Percentiles rank a stretch among this genome's conserved stretches.
Evolutionary conservation across 306 rosid species (phyloP).

Genomic region (Pterocarpus santalinus): DNA sequence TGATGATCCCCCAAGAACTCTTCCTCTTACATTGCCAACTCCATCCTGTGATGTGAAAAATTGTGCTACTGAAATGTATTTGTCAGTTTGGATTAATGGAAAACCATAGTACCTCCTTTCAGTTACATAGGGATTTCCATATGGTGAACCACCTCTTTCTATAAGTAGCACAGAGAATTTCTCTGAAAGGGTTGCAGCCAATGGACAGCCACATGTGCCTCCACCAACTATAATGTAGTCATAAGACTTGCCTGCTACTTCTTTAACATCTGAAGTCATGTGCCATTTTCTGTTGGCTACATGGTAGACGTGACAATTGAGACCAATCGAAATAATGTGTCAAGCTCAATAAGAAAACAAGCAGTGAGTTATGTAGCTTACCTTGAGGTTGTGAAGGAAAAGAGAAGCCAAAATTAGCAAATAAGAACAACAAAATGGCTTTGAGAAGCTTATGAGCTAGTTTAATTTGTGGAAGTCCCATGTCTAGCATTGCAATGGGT

Average conservation of each 20-base stretch:
- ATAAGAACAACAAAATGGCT: slow-evolving; percentile 44
- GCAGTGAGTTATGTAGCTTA: slow-evolving; percentile 22
- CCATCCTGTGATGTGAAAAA: slow-evolving; percentile 72
- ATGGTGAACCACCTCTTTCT: slow-evolving; percentile 80
- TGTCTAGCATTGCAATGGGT: slow-evolving; percentile 35
- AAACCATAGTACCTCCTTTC: slow-evolving; percentile 68
- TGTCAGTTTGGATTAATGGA: slow-evolving; percentile 58
- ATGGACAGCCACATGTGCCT: slow-evolving; percentile 79
- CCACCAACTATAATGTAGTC: slow-evolving; percentile 85
- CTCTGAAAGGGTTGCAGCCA: slow-evolving; percentile 78
- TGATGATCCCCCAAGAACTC: slow-evolving; percentile 87
- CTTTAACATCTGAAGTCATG: slow-evolving; percentile 70
- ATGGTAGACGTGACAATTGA: not conserved
- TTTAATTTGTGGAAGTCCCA: slow-evolving; percentile 52
- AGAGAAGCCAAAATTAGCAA: slow-evolving; percentile 48
- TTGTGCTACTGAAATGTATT: slow-evolving; percentile 74
- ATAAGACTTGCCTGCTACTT: slow-evolving; percentile 68
- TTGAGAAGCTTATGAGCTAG: slow-evolving; percentile 47
- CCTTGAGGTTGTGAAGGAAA: slow-evolving; percentile 60
- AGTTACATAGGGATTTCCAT: slow-evolving; percentile 65
- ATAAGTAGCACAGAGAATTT: slow-evolving; percentile 71
- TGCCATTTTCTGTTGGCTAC: slow-evolving; percentile 59
- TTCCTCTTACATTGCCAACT: slow-evolving; percentile 67
- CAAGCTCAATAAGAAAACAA: slow-evolving; percentile 1
- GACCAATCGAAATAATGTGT: not conserved